Base-by-base conservation (phyloP, 345 rosid species). In the Eutrema yunnanense region DNA sequence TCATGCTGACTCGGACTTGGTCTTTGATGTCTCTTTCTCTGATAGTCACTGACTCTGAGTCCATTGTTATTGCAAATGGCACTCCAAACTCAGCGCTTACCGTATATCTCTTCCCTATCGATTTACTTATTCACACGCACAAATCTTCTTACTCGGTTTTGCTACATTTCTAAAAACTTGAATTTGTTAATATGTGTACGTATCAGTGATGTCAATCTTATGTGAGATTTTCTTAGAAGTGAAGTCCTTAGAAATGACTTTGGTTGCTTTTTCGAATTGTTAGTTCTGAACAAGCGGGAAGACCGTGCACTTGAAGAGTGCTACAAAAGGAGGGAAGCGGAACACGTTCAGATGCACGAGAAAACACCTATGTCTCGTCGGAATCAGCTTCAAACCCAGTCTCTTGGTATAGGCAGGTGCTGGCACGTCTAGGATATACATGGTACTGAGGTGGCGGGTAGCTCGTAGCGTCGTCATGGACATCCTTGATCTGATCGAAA, bases 41-140 rank as follows among this genome's bases (percentile, higher is more conserved):
- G 70, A 94, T 91, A 33, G 98, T 91, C 75, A 86, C 98, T 0
- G 87, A 88, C 5, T 80, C 72, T 1, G 91, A 84, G 79, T 94
- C 96, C 16, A 90, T 96, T 2, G 97, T 92, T 65, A 95, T 79
- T 6, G 99, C 97, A 73, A 95, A 95, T 3, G 99, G 99, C 38
- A 92, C 99, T 12, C 99, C 99, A 3, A 89, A 84, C 74, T 95
- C 99, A 74, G 92, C 93, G 0, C 92, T 89, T 80, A 96, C 89
- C 2, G 99, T 97, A 27, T 95, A 95, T 47, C 93, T 80, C 74
- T 95, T 95, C 54, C 96, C 97, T 11, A 95, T 92, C 13, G 99
- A 88, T 44, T 94, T 89, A 47, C 97, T 96, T 91, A 81, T 32
- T 72, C 65, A 32, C 34, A 29, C 10, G 52, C 62, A n/a, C 30